Conservation (phyloP, 163 green algal species). For the Dunaliella salina region DNA sequence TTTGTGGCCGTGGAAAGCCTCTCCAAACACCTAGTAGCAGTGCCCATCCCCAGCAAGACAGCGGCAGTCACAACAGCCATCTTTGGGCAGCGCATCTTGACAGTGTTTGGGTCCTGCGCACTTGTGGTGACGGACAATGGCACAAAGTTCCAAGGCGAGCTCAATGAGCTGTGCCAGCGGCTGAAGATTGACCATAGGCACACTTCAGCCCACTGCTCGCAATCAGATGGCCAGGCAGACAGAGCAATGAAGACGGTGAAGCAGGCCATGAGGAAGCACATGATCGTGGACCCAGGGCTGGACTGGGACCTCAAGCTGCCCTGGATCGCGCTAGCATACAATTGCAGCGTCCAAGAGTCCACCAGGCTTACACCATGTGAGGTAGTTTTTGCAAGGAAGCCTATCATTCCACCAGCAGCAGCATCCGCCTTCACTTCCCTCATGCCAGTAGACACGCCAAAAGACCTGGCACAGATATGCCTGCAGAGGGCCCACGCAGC, state of each 20-base stretch:
- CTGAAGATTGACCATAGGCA: conserved; percentile 22
- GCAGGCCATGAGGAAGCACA: conserved; percentile 14
- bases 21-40: conserved; percentile 29
- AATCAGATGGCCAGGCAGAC: conserved; percentile 27
- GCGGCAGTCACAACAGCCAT: background rate
- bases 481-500: no score
- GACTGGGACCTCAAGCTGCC: no score
- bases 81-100: conserved; percentile 18
- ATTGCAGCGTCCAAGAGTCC: no score
- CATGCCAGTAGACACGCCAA: no score
- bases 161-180: conserved; percentile 15
- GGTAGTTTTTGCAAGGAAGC: no score
- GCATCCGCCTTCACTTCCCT: no score
- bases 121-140: conserved; percentile 36
- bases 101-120: conserved; percentile 16
- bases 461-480: no score
- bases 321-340: no score
- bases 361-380: no score
- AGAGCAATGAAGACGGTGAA: conserved; percentile 13
- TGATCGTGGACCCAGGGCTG: no score
- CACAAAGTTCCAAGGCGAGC: conserved; percentile 23
- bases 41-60: conserved; percentile 22
- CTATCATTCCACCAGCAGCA: no score
- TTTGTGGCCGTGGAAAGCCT: conserved; percentile 35
- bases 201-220: conserved; percentile 25